Percentiles rank a stretch among this genome's conserved stretches.
Conservation (phyloP, 2,329 filamentous ascomycete genomes). For the Sclerotinia borealis region DNA sequence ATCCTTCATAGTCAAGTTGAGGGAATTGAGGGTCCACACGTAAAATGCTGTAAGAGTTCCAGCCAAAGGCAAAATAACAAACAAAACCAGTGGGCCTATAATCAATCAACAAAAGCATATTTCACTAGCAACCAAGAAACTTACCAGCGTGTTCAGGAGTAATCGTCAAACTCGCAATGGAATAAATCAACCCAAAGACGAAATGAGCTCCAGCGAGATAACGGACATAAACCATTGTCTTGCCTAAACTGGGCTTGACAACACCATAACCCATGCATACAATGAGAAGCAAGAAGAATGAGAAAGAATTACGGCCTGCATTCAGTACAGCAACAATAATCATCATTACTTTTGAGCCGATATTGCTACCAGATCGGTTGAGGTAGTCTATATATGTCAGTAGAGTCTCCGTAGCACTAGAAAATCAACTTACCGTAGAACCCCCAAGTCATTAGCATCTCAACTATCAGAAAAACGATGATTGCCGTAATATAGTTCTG, state of each 20-base stretch:
- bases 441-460: slow-evolving; percentile 98
- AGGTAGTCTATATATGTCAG: slow-evolving; percentile 66
- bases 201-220: slow-evolving; percentile 90
- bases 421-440: slow-evolving; percentile 65
- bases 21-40: slow-evolving; percentile 94
- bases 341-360: slow-evolving; percentile 78
- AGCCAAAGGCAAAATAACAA: slow-evolving; percentile 88
- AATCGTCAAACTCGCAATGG: slow-evolving; percentile 80
- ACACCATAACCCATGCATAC: slow-evolving; percentile 99
- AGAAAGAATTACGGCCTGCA: slow-evolving; percentile 92
- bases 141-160: slow-evolving; percentile 76
- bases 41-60: slow-evolving; percentile 94
- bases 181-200: slow-evolving; percentile 88
- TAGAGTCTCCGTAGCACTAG: background rate
- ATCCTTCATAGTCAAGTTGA: slow-evolving; percentile 93
- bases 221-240: slow-evolving; percentile 90
- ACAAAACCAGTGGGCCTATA: slow-evolving; percentile 74
- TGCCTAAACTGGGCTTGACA: slow-evolving; percentile 86
- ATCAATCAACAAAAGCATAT: slow-evolving; percentile 11
- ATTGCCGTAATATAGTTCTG: slow-evolving; percentile 99
- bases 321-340: slow-evolving; percentile 90
- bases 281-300: slow-evolving; percentile 94
- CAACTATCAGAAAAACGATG: slow-evolving; percentile 84
- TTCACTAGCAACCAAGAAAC: slow-evolving; percentile 21
- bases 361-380: slow-evolving; percentile 80